Conservation (phyloP, 169 alveolate species). For the Eimeria praecox region DNA sequence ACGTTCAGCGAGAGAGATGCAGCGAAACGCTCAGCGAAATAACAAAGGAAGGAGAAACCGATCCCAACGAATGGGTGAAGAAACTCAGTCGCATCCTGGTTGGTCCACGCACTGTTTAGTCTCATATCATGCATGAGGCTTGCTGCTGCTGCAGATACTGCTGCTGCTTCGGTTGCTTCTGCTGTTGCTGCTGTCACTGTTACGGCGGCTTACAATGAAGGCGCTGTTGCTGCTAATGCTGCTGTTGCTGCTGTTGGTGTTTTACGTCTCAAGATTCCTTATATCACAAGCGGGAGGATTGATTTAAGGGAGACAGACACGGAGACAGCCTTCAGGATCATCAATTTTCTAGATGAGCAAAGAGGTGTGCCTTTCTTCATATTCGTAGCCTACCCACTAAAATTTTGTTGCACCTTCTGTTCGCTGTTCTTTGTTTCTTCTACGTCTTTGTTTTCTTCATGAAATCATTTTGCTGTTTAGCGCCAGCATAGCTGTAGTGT, state of each 20-base stretch:
- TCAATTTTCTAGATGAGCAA: constrained; percentile 91
- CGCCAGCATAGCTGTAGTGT: too few relatives aligned
- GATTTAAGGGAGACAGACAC: constrained; percentile 94
- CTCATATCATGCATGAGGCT: not conserved
- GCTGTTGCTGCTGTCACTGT: not conserved
- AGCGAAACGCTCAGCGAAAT: constrained; percentile 80
- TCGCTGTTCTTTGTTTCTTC: not conserved
- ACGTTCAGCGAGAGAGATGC: constrained; percentile 73
- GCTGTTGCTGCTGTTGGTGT: not conserved
- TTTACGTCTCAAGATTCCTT: constrained; percentile 87
- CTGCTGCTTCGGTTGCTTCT: not conserved
- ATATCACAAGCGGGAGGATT: constrained; percentile 90
- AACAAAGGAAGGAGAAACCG: constrained; percentile 91
- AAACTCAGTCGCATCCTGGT: constrained; percentile 91
- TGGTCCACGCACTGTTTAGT: not conserved
- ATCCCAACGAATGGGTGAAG: constrained; percentile 95
- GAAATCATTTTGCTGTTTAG: not conserved
- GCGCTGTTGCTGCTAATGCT: not conserved
- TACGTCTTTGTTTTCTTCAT: not conserved
- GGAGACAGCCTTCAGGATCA: constrained; percentile 93
- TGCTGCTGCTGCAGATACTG: not conserved
- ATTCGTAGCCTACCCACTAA: not conserved
- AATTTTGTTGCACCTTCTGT: not conserved
- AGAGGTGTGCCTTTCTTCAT: constrained; percentile 70
- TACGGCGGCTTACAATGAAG: not conserved